Evolutionary conservation across 805 yeast species (phyloP), one percentile per base, ranked within the genome.

Genomic region (Teunomyces gatunensis): DNA sequence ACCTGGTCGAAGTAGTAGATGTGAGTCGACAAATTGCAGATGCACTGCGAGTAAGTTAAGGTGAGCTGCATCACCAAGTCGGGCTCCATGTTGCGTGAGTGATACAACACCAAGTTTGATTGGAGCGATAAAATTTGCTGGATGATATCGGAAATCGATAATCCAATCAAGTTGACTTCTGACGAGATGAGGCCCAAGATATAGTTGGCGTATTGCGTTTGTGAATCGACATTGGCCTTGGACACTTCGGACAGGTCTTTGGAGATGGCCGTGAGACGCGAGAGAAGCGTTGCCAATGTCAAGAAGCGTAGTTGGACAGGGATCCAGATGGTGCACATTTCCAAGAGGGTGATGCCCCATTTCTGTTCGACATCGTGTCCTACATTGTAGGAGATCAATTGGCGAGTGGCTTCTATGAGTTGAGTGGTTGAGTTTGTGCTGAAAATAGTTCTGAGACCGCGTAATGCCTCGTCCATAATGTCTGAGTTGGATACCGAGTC

Each of bases 1-100:
- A 86, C 80, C 64, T 94, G 99, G 54, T 89, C 95, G 50, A 84
- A 84, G 62, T 92, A 92, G 58, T 90, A 90, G 10, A 84, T 78
- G 61, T 90, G 96, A 2, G 81, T 77, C 1, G 90, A 83, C 45
- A 92, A 73, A 49, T 85, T 83, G 48, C 84, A 80, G 46, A 91
- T 79, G 21, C 90, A 80, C 18, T 69, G 68, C 1, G 82, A 67
- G 55, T 82, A 83, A 23, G 56, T 77, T 64, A 41, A 58, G 39
- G 57, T 78, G 57, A 59, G 78, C 53, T 44, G 66, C 50, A 45
- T 39, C 30, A 64, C 57, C 37, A 67, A 61, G 1, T 55, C 58
- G 37, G 46, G 34, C 34, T 43, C 30, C 21, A 67, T 56, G 12
- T 46, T 48, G 1, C 51, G 53, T 1, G 63, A 47, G 42, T 67